phyloP scores from a whole-genome alignment of 495 filamentous ascomycete genomes.

The Ascobolus immersus region DNA sequence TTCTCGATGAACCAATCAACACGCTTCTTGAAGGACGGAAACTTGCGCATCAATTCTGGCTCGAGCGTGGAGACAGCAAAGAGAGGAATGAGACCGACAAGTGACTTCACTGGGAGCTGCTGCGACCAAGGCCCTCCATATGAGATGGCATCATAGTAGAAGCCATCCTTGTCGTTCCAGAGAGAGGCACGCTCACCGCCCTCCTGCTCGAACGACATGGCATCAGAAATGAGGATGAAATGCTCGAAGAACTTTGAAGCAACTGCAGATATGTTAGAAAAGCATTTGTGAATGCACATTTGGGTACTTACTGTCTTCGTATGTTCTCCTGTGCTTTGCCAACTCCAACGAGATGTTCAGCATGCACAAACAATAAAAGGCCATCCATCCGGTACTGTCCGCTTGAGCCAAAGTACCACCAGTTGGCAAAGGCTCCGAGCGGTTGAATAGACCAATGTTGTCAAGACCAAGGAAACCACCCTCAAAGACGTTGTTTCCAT shows the following conservation, averaged over 20 bases:
- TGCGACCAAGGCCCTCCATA: constrained; percentile 82
- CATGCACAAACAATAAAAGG: constrained; percentile 85
- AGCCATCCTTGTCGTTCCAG: constrained; percentile 86
- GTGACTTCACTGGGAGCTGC: constrained; percentile 69
- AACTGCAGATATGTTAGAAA: constrained; percentile 17
- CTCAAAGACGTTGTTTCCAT: constrained; percentile 91
- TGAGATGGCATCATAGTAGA: constrained; percentile 96
- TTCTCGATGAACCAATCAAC: constrained; percentile 84
- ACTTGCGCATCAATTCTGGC: constrained; percentile 71
- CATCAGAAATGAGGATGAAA: constrained; percentile 91
- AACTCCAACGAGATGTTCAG: constrained; percentile 85
- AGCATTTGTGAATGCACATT: not conserved
- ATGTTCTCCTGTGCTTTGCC: constrained; percentile 83
- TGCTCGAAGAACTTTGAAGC: constrained; percentile 97
- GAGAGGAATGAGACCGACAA: constrained; percentile 79
- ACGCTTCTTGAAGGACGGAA: constrained; percentile 81
- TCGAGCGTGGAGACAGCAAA: constrained; percentile 81
- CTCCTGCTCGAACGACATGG: constrained; percentile 66
- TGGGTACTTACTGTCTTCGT: constrained; percentile 46
- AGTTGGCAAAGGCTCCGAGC: constrained; percentile 85
- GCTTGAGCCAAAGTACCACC: constrained; percentile 85
- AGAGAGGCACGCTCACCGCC: constrained; percentile 25
- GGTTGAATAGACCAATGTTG: constrained; percentile 93
- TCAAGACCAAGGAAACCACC: constrained; percentile 91
- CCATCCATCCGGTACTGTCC: constrained; percentile 97